These are phyloP conservation scores for Cladosporium sp. DNA, from an alignment of 2,329 filamentous ascomycete species.

Conservation along the genomic window DNA sequence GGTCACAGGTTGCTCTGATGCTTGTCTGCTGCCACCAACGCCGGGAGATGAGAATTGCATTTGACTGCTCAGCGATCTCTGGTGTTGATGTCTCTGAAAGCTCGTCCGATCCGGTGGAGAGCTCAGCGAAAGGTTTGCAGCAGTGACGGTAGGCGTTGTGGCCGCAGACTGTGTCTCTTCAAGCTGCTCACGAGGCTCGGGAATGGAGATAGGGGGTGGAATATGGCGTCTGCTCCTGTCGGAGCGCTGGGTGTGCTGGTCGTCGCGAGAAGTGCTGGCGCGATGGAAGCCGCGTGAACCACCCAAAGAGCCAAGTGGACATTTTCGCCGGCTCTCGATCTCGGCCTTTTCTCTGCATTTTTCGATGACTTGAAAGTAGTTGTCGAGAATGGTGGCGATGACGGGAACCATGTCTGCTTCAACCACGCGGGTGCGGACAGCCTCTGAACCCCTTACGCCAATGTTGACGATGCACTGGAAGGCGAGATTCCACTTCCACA, in stretches of 20 bases:
- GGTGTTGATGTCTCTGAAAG: constrained; percentile 54
- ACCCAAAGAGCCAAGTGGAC: constrained; percentile 24
- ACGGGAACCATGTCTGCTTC: constrained; percentile 99
- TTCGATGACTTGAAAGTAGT: constrained; percentile 95
- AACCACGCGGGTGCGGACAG: constrained; percentile 88
- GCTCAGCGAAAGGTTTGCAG: constrained; percentile 58
- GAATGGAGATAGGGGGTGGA: constrained; percentile 80
- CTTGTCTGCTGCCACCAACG: constrained; percentile 14
- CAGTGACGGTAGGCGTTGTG: constrained; percentile 49
- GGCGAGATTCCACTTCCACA: constrained; percentile 99
- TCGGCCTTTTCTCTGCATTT: constrained; percentile 85
- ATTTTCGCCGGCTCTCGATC: constrained; percentile 65
- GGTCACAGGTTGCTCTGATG: constrained; percentile 24
- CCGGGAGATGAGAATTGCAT: constrained; percentile 28
- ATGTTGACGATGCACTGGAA: constrained; percentile 99
- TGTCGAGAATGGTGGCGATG: constrained; percentile 95
- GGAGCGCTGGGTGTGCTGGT: constrained; percentile 36
- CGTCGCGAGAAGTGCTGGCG: constrained; percentile 30
- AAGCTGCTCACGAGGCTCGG: constrained; percentile 47
- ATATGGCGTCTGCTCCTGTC: constrained; percentile 64
- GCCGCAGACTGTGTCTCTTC: constrained; percentile 43
- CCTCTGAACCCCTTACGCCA: constrained; percentile 90
- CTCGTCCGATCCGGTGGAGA: constrained; percentile 67
- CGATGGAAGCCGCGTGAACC: constrained; percentile 32
- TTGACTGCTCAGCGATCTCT: constrained; percentile 37